phyloP scores from a whole-genome alignment of 495 filamentous ascomycete genomes.

The Podospora sp. region DNA sequence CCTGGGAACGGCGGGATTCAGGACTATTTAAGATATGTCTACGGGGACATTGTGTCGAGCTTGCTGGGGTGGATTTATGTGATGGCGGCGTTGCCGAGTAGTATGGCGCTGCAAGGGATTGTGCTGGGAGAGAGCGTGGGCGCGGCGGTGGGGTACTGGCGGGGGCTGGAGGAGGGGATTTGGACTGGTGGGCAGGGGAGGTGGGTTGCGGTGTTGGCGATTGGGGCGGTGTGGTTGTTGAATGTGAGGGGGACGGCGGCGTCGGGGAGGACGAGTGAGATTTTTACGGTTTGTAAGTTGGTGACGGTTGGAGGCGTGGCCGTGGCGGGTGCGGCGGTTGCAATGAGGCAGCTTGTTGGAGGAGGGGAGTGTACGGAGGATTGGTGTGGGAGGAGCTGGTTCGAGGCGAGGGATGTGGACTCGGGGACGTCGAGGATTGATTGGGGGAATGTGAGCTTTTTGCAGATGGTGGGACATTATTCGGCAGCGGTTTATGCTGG shows the following conservation, averaged over 20 bases:
- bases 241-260: not conserved
- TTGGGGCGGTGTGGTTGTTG: not conserved
- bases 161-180: not conserved
- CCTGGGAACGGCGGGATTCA: slow-evolving; percentile 1
- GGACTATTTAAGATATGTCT: not conserved
- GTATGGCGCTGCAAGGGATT: not conserved
- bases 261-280: not conserved
- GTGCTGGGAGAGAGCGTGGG: not conserved
- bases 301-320: not conserved
- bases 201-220: not conserved
- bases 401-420: not conserved
- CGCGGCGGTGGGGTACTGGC: not conserved
- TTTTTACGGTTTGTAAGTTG: not conserved
- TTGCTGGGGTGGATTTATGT: not conserved
- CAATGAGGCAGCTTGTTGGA: not conserved
- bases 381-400: not conserved
- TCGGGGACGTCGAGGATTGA: not conserved
- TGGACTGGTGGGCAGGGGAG: not conserved
- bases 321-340: not conserved
- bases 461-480: not conserved
- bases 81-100: not conserved
- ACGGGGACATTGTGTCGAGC: not conserved
- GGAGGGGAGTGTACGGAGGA: not conserved
- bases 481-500: not conserved
- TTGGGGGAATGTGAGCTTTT: not conserved